Conservation (phyloP, 2,329 filamentous ascomycete genomes). For the Catunica adiposa region DNA sequence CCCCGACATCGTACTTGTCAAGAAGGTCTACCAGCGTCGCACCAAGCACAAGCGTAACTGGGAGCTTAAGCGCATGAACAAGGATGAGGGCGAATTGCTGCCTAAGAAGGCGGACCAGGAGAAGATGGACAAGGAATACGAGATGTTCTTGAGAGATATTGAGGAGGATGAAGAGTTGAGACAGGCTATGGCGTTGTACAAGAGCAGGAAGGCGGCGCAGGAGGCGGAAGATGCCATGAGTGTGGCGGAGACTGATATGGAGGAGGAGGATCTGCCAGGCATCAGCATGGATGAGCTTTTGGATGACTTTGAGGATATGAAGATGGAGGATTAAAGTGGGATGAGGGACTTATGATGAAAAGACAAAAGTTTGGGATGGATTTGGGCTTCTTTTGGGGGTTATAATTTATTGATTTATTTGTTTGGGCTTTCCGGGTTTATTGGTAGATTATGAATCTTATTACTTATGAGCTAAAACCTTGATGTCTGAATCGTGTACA, state of each 20-base stretch:
- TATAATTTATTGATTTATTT: constrained; percentile 6
- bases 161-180: constrained; percentile 88
- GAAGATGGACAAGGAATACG: constrained; percentile 81
- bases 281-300: constrained; percentile 69
- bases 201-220: constrained; percentile 37
- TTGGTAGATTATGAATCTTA: not conserved
- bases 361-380: constrained; percentile 9
- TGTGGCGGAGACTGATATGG: constrained; percentile 44
- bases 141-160: constrained; percentile 91
- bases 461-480: no score
- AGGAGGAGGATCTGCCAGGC: constrained; percentile 40
- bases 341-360: not conserved
- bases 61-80: constrained; percentile 85
- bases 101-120: constrained; percentile 80
- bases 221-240: constrained; percentile 48
- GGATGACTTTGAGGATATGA: constrained; percentile 85
- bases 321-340: constrained; percentile 37
- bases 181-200: constrained; percentile 73
- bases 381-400: constrained; percentile 2
- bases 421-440: not conserved
- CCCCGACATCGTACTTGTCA: constrained; percentile 86
- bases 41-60: constrained; percentile 73
- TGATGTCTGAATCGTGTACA: no score
- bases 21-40: constrained; percentile 87
- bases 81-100: constrained; percentile 73